Evolutionary conservation across 106 monocot genomes (phyloP).

Genomic region (Allium fistulosum): DNA sequence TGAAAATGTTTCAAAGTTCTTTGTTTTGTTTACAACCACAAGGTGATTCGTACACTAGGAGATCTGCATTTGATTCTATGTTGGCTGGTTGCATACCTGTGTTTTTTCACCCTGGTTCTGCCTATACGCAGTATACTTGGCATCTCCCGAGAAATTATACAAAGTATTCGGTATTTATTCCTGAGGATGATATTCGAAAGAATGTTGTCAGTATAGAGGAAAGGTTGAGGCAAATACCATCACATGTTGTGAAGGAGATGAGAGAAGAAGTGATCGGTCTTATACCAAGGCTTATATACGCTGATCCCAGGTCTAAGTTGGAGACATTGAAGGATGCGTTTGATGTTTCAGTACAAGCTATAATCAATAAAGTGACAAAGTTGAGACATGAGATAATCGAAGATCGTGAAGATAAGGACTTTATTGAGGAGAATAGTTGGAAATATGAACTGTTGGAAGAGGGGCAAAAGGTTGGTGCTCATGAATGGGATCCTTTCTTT

Average conservation of each 20-base stretch:
- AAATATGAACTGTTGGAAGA: conserved; percentile 74
- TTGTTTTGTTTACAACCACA: conserved; percentile 88
- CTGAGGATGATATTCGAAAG: conserved; percentile 68
- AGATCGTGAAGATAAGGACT: conserved; percentile 50
- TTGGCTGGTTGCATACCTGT: conserved; percentile 94
- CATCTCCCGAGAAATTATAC: conserved; percentile 71
- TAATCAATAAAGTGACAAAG: conserved; percentile 56
- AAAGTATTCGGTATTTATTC: conserved; percentile 70
- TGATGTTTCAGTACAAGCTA: conserved; percentile 74
- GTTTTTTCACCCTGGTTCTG: conserved; percentile 85
- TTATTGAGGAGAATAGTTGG: conserved; percentile 86
- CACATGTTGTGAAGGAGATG: conserved; percentile 46
- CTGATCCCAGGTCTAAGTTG: conserved; percentile 59
- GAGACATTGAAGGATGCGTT: conserved; percentile 72
- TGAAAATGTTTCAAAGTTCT: conserved; percentile 84
- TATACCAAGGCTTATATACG: conserved; percentile 67
- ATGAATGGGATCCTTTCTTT: conserved; percentile 92
- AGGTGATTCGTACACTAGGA: conserved; percentile 80
- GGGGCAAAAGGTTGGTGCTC: conserved; percentile 51
- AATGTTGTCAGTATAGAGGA: conserved; percentile 58
- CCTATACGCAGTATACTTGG: conserved; percentile 84
- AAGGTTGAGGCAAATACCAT: conserved; percentile 39
- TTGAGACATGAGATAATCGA: conserved; percentile 61
- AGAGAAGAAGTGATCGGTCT: conserved; percentile 63
- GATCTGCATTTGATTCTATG: conserved; percentile 90